These are phyloP conservation scores for Henckelia pumila DNA, from an alignment of 257 asterid species.

Conservation along the genomic window DNA sequence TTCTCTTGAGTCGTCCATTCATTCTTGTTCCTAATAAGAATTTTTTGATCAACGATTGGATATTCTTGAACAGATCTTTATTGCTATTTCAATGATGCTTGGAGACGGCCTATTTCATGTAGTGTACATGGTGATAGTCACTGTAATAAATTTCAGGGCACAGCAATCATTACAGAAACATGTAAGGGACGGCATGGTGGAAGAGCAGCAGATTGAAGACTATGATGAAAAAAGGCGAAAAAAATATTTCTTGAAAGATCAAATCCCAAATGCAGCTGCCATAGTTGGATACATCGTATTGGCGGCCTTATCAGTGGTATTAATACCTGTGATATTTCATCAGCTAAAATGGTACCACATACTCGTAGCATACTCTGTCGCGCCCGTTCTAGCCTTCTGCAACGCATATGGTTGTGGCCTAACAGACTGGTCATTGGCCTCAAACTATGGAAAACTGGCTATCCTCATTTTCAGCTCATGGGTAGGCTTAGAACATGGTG, in stretches of 20 bases:
- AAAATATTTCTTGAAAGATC: constrained; percentile 52
- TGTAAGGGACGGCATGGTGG: constrained; percentile 2
- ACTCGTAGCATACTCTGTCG: constrained; percentile 40
- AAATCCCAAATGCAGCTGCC: constrained; percentile 40
- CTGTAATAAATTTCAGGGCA: constrained; percentile 21
- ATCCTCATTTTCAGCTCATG: constrained; percentile 61
- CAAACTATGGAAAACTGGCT: constrained; percentile 64
- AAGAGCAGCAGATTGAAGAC: not conserved
- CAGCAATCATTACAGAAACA: not conserved
- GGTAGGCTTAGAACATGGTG: constrained; percentile 57
- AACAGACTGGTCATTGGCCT: constrained; percentile 70
- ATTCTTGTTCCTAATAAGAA: not conserved
- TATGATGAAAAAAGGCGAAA: constrained; percentile 37
- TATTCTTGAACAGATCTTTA: constrained; percentile 40
- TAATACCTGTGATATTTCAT: constrained; percentile 43
- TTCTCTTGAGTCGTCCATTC: not conserved
- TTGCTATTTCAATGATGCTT: constrained; percentile 69
- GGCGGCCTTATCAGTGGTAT: constrained; percentile 35
- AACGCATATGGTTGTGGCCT: constrained; percentile 75
- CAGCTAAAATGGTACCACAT: constrained; percentile 59
- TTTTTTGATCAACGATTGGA: not conserved
- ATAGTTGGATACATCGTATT: constrained; percentile 35
- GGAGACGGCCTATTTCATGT: constrained; percentile 81
- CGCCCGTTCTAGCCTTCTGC: constrained; percentile 66
- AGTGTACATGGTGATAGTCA: constrained; percentile 42